A percentile compares a stretch with the other conserved stretches of the same genome.
Conservation (phyloP, 2,329 filamentous ascomycete genomes). For the Clonostachys byssicola region DNA sequence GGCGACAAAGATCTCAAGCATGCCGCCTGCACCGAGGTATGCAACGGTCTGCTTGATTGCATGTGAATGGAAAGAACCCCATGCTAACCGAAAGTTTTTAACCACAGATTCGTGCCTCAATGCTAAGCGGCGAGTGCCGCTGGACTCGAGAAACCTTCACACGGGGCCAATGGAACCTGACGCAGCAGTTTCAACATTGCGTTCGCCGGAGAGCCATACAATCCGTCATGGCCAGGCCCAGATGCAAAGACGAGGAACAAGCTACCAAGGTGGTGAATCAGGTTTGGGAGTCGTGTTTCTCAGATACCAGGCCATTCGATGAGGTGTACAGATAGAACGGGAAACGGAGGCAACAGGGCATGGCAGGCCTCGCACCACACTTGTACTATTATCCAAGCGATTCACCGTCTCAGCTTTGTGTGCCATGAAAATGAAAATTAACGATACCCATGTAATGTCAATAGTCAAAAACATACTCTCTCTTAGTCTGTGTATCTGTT, state of each 20-base stretch:
- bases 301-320: conserved; percentile 91
- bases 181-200: conserved; percentile 90
- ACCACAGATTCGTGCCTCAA: conserved; percentile 80
- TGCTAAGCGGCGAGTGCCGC: conserved; percentile 88
- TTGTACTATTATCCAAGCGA: too few species aligned
- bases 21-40: conserved; percentile 88
- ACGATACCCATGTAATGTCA: too few species aligned
- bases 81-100: neutral
- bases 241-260: conserved; percentile 80
- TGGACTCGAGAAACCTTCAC: conserved; percentile 85
- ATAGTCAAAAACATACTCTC: too few species aligned
- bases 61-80: neutral
- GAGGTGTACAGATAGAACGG: conserved; percentile 77
- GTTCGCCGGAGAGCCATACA: conserved; percentile 76
- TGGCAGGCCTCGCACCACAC: too few species aligned
- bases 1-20: conserved; percentile 72
- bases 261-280: conserved; percentile 87
- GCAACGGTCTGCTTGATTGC: conserved; percentile 5
- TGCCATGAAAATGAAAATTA: too few species aligned
- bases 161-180: conserved; percentile 81
- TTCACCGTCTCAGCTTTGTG: too few species aligned
- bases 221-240: conserved; percentile 73
- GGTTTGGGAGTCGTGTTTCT: conserved; percentile 98
- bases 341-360: neutral
- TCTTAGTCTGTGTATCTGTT: too few species aligned